Base-by-base conservation (phyloP, 768 basidiomycete species). In the Serendipita vermifera region DNA sequence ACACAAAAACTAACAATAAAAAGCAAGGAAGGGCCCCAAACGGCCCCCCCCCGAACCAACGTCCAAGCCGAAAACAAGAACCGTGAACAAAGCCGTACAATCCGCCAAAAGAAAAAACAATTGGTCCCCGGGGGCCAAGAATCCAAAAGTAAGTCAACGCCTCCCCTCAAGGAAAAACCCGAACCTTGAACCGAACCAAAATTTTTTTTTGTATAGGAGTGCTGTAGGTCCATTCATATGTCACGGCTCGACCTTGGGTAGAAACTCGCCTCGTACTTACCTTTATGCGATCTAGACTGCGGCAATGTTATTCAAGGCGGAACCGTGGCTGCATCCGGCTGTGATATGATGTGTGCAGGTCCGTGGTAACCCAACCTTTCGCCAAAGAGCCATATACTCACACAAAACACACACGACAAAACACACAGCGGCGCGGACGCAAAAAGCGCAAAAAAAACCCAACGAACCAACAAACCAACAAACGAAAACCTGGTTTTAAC, bases 291-390 rank as follows among this genome's bases (percentile, higher is more conserved):
- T 56, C 40, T 57, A 86, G 84, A 82, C 64, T 87, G 85, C 62
- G 83, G 77, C 48, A 77, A 85, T 62, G 62, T 59, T 33, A 69
- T 84, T 29, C 67, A 70, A 15, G 69, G 74, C 57, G 74, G 73
- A 9, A 67, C 72, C 3, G 72, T 69, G 40, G 73, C 76, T 6
- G 66, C 75, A 32, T 4, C 5, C 58, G 84, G 41, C 5, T 87
- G 85, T 64, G 77, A 75, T 63, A 75, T 75, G 69, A 63, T 76
- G 6, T 87, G 85, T 65, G 71, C 74, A 2, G 85, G 83, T 15
- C 1, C 77, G 76, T 0, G 66, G 70, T 64, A 75, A 73, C 27
- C 71, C 86, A 13, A 81, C 80, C 22, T 4, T 59, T 61, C 65
- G 86, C 3, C 87, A 78, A 67, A 78, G 74, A 75, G 83, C 74